Conservation (phyloP, 306 rosid species). For the Casuarina glauca region DNA sequence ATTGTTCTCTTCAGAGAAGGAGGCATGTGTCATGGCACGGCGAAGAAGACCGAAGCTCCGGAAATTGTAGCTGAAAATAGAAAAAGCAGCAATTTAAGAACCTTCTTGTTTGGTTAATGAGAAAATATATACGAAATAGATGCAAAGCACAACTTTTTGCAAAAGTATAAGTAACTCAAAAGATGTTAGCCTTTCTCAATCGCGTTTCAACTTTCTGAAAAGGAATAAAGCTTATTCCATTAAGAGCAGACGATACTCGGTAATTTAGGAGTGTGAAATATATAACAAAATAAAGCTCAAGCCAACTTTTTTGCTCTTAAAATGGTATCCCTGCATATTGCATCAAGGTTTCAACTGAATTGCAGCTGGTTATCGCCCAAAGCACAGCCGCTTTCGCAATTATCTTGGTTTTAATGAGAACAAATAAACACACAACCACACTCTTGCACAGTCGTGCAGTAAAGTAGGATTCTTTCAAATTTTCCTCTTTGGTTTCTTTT, state of each 20-base stretch:
- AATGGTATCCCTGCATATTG: no score
- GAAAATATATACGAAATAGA: neutral
- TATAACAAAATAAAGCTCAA: no score
- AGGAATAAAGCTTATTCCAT: neutral
- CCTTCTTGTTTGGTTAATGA: neutral
- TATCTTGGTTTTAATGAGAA: neutral
- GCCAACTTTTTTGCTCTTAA: no score
- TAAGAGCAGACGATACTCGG: neutral
- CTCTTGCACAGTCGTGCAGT: neutral
- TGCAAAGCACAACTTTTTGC: neutral
- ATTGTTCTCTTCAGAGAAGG: constrained; percentile 82
- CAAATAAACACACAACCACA: neutral
- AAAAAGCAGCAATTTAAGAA: neutral
- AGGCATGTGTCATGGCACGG: constrained; percentile 80
- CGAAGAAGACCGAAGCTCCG: constrained; percentile 49
- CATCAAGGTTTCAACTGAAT: no score
- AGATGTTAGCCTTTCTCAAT: neutral
- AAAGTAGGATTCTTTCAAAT: neutral
- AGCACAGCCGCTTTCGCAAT: neutral
- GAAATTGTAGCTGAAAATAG: constrained; percentile 50
- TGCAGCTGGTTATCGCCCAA: neutral
- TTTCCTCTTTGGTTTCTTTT: neutral
- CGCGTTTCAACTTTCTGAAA: neutral
- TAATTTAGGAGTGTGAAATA: no score
- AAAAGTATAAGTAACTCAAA: neutral